phyloP scores from a whole-genome alignment of 2,329 filamentous ascomycete genomes.

The Periconia digitata region DNA sequence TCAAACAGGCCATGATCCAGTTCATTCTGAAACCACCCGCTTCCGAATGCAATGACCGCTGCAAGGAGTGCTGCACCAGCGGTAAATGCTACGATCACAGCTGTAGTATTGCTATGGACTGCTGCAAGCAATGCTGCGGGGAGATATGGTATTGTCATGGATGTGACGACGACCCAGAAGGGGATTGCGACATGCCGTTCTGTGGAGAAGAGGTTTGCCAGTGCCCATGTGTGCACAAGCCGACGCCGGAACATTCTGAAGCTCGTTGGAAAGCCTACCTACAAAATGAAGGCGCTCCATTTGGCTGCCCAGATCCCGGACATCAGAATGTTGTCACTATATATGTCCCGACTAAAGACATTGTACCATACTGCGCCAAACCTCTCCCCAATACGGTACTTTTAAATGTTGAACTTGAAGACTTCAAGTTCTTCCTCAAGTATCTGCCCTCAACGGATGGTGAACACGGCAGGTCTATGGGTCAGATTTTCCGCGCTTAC shows the following conservation, averaged over 20 bases:
- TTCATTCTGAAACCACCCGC: slow-evolving; percentile 2
- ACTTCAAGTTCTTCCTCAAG: too few species aligned
- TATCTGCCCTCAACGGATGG: too few species aligned
- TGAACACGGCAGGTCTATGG: too few species aligned
- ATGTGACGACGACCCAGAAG: too few species aligned
- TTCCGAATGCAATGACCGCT: not conserved
- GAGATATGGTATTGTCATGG: too few species aligned
- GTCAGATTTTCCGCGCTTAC: too few species aligned
- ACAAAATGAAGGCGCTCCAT: not conserved
- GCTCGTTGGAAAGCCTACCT: not conserved
- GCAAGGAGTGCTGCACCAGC: not conserved
- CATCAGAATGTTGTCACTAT: not conserved
- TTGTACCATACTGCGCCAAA: too few species aligned
- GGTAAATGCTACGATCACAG: not conserved
- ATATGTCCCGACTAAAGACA: too few species aligned
- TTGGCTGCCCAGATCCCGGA: slow-evolving; percentile 1
- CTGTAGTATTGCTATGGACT: not conserved
- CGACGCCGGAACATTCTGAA: not conserved
- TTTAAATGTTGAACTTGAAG: too few species aligned
- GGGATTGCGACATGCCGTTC: too few species aligned
- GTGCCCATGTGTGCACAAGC: not conserved
- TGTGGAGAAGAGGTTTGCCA: not conserved
- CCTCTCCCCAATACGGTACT: too few species aligned
- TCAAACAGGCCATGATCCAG: too few species aligned
- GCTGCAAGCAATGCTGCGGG: not conserved